Evolutionary conservation across 2,329 filamentous ascomycete species (phyloP), one percentile per base, ranked within the genome.

Genomic region (Colletotrichum cereale): DNA sequence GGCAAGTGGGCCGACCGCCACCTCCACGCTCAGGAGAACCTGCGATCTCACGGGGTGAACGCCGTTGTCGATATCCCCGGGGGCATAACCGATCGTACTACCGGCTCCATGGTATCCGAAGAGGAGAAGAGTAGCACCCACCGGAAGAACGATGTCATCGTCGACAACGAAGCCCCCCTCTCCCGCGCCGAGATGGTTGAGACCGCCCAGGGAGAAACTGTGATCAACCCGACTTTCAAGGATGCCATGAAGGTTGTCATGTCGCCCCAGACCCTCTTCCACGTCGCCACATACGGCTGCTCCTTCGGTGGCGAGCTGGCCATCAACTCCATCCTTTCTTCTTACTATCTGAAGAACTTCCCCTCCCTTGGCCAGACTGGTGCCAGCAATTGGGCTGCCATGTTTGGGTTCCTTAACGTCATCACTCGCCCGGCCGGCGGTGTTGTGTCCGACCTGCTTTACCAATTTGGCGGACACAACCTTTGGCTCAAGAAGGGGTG

Each of bases 1-100:
- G 95, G 95, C 42, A 90, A 89, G 74, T 97, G 95, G 95, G 88
- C 88, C 8, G 91, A 96, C 48, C 90, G 94, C 38, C 86, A 90
- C 62, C 82, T 88, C 53, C 87, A 86, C 73, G 85, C 87, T 1
- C 83, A 88, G 66, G 85, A 88, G 74, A 87, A 85, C 79, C 83
- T 87, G 62, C 83, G 82, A 58, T 80, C 81, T 18, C 85, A 88
- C 75, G 81, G 83, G 12, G 75, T 85, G 38, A 84, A 88, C 75
- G 81, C 83, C 26, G 81, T 91, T 40, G 86, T 90, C 48, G 82
- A 85, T 52, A 81, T 89, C 8, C 84, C 88, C 1, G 87, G 85
- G 21, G 79, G 77, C 63, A 84, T 89, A 48, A 83, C 83, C 56
- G 86, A 87, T 67, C 77, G 78, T 50, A 66, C 61, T 47, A 26